Percentiles rank a stretch among this genome's conserved stretches.
Conservation (phyloP, 2,329 filamentous ascomycete species). For the Alternaria burnsii region DNA sequence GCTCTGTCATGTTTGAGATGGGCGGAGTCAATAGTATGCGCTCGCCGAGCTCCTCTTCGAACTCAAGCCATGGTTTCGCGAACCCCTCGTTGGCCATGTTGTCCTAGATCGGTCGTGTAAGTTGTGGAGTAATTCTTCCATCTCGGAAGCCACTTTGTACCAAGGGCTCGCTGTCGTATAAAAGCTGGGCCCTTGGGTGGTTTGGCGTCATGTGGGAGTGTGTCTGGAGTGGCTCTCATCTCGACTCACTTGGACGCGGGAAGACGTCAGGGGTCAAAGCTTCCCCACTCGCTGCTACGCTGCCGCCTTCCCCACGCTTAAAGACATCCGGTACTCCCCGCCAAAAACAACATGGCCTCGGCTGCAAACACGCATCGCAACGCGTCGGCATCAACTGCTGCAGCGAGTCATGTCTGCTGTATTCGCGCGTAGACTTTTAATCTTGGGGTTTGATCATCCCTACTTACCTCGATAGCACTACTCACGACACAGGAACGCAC, state of each 20-base stretch:
- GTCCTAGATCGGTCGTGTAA: background rate
- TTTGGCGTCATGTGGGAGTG: background rate
- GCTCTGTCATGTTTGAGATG: slow-evolving; percentile 24
- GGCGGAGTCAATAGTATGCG: slow-evolving; percentile 36
- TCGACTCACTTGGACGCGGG: background rate
- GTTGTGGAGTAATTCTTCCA: background rate
- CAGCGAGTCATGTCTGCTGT: slow-evolving; percentile 27
- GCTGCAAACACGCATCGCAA: slow-evolving; percentile 2
- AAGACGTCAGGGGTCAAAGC: slow-evolving; percentile 18
- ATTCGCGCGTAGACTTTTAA: slow-evolving; percentile 15
- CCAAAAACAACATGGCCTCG: slow-evolving; percentile 18
- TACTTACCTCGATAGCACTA: background rate
- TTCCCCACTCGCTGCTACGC: background rate
- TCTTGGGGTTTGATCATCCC: slow-evolving; percentile 8
- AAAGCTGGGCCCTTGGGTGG: background rate
- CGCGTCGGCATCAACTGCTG: slow-evolving; percentile 27
- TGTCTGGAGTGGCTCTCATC: background rate
- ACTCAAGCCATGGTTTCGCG: slow-evolving; percentile 43
- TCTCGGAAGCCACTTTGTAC: background rate
- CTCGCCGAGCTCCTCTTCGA: slow-evolving; percentile 44
- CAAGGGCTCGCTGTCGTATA: background rate
- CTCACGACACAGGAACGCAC: background rate
- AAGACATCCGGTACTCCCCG: slow-evolving; percentile 34
- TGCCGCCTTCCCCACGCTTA: slow-evolving; percentile 25
- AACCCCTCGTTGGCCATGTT: slow-evolving; percentile 30